A percentile compares a stretch with the other conserved stretches of the same genome.
Evolutionary conservation across 768 basidiomycete species (phyloP).

Genomic region (Boletellus sp.): DNA sequence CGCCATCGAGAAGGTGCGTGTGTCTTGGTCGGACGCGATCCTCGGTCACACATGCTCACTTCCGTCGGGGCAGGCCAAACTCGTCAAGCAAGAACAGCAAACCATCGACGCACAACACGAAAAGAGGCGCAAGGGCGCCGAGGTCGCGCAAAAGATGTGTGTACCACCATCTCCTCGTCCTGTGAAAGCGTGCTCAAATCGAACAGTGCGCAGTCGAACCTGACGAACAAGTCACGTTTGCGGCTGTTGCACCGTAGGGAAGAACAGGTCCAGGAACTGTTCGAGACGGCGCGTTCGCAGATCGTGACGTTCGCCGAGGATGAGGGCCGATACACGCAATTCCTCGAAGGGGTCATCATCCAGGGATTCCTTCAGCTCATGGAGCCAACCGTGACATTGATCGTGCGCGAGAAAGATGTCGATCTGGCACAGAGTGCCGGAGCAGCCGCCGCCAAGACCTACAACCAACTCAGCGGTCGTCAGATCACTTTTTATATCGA

Average conservation of each 20-base stretch:
- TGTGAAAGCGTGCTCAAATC: slow-evolving; percentile 1
- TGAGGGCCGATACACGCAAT: slow-evolving; percentile 68
- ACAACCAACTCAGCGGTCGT: slow-evolving; percentile 75
- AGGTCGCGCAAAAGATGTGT: slow-evolving; percentile 96
- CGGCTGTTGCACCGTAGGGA: slow-evolving; percentile 87
- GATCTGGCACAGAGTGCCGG: slow-evolving; percentile 60
- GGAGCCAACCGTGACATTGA: slow-evolving; percentile 66
- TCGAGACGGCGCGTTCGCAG: slow-evolving; percentile 63
- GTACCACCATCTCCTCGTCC: slow-evolving; percentile 21
- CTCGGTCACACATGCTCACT: not conserved
- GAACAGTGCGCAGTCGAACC: slow-evolving; percentile 83
- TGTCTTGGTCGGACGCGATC: not conserved
- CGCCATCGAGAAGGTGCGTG: slow-evolving; percentile 87
- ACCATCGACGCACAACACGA: slow-evolving; percentile 93
- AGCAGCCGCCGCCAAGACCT: slow-evolving; percentile 58
- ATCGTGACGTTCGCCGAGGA: slow-evolving; percentile 62
- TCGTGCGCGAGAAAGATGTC: slow-evolving; percentile 65
- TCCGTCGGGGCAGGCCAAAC: slow-evolving; percentile 66
- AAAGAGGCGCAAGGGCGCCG: slow-evolving; percentile 92
- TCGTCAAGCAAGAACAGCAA: slow-evolving; percentile 93
- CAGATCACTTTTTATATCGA: slow-evolving; percentile 57
- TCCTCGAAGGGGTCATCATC: slow-evolving; percentile 79
- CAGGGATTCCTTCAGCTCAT: slow-evolving; percentile 84
- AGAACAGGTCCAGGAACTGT: slow-evolving; percentile 88
- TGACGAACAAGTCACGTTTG: slow-evolving; percentile 95